Evolutionary conservation across 805 yeast genomes (phyloP), one percentile per base, ranked within the genome.

Genomic region (Saccharomycopsis sp.): DNA sequence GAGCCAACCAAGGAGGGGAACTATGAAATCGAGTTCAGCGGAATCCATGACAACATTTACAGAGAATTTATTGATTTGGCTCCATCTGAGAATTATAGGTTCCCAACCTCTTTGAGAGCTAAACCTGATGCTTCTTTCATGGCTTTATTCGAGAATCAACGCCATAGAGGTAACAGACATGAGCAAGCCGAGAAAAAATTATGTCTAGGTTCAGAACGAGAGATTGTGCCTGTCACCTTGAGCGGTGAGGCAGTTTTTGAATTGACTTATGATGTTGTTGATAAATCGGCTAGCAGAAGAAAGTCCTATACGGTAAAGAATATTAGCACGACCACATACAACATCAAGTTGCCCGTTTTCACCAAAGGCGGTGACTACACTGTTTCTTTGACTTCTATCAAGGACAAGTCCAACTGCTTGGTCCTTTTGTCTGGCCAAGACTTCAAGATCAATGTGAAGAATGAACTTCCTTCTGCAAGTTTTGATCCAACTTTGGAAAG

Each of bases 211-310:
- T 68, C 68, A 16, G 53, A 53, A 3, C 64, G 67, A 39, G 50
- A 53, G 2, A 59, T 82, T 4, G 29, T 44, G 19, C 77, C 80
- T 0, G 67, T 89, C 3, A 55, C 57, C 7, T 69, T 92, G 17
- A 75, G 72, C 36, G 99, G 99, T 10, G 77, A 77, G 49, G 73
- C 81, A 0, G 97, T 97, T 3, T 85, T 80, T 50, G 63, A 71
- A 2, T 65, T 92, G 40, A 67, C 65, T 17, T 88, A 87, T 58
- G 82, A 77, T 40, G 62, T 89, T 17, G 58, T 80, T 15, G 80
- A 79, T 39, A 71, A 68, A 2, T 59, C 62, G 5, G 69, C 77
- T 2, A 67, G 68, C 45, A 67, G 69, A 46, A 63, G 75, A 48
- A 55, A 64, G 10, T 59, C 73, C 4, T 68, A 61, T 36, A 57